Conservation (phyloP, 805 yeast genomes). For the Starmerella stigmatis region DNA sequence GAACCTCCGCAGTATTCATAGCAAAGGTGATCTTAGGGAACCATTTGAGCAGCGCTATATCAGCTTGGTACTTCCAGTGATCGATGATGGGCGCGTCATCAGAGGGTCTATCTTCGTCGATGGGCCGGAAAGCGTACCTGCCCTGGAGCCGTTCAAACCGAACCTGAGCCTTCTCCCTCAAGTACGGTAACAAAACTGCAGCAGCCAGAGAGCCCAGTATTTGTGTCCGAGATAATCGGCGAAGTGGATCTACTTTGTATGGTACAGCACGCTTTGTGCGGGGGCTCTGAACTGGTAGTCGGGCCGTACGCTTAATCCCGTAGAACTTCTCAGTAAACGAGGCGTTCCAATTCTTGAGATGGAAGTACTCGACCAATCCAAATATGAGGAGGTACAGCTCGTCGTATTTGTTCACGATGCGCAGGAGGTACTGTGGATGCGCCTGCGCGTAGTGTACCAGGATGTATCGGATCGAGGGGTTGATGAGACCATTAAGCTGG, state of each 20-base stretch:
- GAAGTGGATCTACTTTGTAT: conserved; percentile 39
- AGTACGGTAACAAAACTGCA: conserved; percentile 55
- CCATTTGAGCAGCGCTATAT: conserved; percentile 39
- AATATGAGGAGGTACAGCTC: conserved; percentile 56
- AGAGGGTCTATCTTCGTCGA: conserved; percentile 27
- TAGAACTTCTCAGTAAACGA: conserved; percentile 87
- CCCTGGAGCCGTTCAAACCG: conserved; percentile 56
- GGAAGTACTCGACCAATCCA: conserved; percentile 59
- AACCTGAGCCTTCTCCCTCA: conserved; percentile 56
- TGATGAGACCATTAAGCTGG: conserved; percentile 63
- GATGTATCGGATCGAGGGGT: conserved; percentile 74
- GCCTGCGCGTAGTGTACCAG: conserved; percentile 69
- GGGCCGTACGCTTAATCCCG: conserved; percentile 59
- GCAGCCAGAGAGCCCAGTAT: conserved; percentile 41
- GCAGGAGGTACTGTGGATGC: conserved; percentile 59
- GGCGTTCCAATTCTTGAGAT: conserved; percentile 63
- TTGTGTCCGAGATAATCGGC: conserved; percentile 47
- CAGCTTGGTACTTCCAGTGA: conserved; percentile 27
- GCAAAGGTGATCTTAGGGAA: conserved; percentile 52
- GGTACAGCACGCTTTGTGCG: conserved; percentile 28
- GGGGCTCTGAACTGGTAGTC: conserved; percentile 26
- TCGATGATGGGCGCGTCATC: conserved; percentile 20
- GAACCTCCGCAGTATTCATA: conserved; percentile 41
- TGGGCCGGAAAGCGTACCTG: conserved; percentile 42
- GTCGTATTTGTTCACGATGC: conserved; percentile 59